Conservation (phyloP, 2,329 filamentous ascomycete species). For the Catunica adiposa region DNA sequence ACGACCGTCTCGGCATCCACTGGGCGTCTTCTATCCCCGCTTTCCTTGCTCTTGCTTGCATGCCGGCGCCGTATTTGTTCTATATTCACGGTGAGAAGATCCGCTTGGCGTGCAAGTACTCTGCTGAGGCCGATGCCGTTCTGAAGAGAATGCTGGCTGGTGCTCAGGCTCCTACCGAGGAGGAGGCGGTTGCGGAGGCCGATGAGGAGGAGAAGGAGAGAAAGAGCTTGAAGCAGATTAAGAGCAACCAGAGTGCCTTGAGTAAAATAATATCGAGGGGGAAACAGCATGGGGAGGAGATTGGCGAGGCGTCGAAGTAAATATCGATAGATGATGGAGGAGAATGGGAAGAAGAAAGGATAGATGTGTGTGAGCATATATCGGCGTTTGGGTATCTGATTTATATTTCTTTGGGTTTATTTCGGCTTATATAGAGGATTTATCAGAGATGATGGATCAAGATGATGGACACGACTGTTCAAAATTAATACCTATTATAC, state of each 20-base stretch:
- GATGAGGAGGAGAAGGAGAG: not conserved
- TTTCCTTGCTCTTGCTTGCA: constrained; percentile 54
- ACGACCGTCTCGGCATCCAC: constrained; percentile 47
- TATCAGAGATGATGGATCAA: too few relatives aligned
- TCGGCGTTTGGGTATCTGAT: too few relatives aligned
- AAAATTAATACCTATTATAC: too few relatives aligned
- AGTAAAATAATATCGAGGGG: not conserved
- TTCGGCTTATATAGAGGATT: too few relatives aligned
- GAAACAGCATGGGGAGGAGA: not conserved
- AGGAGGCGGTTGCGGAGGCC: not conserved
- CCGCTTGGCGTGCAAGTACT: constrained; percentile 51
- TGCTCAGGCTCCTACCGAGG: not conserved
- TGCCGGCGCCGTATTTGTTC: constrained; percentile 62
- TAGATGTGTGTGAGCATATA: too few relatives aligned
- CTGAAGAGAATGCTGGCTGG: constrained; percentile 28
- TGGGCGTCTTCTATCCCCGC: constrained; percentile 61
- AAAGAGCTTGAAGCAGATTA: not conserved
- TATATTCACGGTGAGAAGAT: constrained; percentile 52
- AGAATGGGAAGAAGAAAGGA: not conserved
- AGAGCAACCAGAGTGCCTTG: not conserved
- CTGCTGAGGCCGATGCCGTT: constrained; percentile 47
- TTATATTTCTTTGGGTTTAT: too few relatives aligned
- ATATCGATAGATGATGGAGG: too few relatives aligned
- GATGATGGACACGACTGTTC: too few relatives aligned
- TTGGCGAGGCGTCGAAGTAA: not conserved